Conservation (phyloP, 1,139 yeast genomes). For the Pichia terricola region DNA sequence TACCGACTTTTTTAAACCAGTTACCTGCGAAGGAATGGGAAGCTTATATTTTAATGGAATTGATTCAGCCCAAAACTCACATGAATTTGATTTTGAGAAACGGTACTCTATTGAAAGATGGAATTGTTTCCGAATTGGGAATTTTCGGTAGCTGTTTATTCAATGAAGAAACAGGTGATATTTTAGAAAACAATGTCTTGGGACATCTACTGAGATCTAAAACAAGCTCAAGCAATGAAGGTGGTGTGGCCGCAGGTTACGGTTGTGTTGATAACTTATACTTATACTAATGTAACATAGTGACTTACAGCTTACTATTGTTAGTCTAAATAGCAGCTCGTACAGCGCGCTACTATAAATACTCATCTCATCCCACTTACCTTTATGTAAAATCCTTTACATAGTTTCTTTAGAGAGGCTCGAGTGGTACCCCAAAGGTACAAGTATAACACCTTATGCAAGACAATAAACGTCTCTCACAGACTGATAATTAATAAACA, state of each 20-base stretch:
- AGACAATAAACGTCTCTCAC: too few species aligned
- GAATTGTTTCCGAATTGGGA: constrained; percentile 80
- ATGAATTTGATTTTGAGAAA: constrained; percentile 62
- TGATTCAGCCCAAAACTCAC: constrained; percentile 66
- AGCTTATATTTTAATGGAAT: constrained; percentile 88
- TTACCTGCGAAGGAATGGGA: constrained; percentile 73
- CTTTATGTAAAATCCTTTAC: too few species aligned
- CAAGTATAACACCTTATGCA: too few species aligned
- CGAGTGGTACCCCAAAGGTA: too few species aligned
- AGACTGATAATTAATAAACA: too few species aligned
- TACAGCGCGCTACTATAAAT: too few species aligned
- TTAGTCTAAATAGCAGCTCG: too few species aligned
- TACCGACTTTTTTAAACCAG: constrained; percentile 57
- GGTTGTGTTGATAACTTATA: constrained; percentile 85
- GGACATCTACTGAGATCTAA: constrained; percentile 89
- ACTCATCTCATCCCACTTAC: too few species aligned
- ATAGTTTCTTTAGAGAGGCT: too few species aligned
- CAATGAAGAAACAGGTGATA: constrained; percentile 49
- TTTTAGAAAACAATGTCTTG: constrained; percentile 54
- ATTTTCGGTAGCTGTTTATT: constrained; percentile 78
- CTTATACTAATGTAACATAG: constrained; percentile 27
- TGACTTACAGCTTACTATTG: too few species aligned
- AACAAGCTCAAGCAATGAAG: constrained; percentile 80
- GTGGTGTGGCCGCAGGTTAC: constrained; percentile 98
- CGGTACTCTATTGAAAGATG: constrained; percentile 49